These are phyloP conservation scores for Setaria viridis DNA, from an alignment of 202 grass and related monocot species.

Conservation along the genomic window DNA sequence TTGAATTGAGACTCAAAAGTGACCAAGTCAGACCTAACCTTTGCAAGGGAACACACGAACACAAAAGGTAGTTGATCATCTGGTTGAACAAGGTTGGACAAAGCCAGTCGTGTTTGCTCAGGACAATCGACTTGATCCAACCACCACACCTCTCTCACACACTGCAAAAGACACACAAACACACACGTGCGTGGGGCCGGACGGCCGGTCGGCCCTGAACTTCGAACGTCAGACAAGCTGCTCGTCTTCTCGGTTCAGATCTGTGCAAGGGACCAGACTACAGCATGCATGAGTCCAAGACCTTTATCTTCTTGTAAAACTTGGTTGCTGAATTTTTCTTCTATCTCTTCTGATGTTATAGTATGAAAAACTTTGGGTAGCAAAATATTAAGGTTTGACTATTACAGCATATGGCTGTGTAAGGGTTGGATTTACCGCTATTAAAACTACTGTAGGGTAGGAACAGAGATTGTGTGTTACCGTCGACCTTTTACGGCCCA, in stretches of 20 bases:
- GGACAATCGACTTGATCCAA: conserved; percentile 32
- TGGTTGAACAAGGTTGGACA: conserved; percentile 59
- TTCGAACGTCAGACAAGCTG: conserved; percentile 8
- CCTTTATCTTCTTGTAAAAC: no score
- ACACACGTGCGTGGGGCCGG: conserved; percentile 25
- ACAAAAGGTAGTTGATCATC: conserved; percentile 39
- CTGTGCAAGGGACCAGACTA: not conserved
- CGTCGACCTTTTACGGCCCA: not conserved
- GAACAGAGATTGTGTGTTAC: not conserved
- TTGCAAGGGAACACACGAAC: not conserved
- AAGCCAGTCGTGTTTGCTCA: conserved; percentile 54
- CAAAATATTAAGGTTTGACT: not conserved
- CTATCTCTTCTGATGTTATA: not conserved
- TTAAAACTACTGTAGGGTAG: not conserved
- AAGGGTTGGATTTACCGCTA: not conserved
- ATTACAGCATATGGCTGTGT: not conserved
- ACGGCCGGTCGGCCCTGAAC: conserved; percentile 26
- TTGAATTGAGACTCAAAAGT: not conserved
- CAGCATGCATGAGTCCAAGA: no score
- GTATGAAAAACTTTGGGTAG: not conserved
- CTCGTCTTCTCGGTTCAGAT: not conserved
- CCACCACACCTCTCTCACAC: not conserved
- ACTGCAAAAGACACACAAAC: not conserved
- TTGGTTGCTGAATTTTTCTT: not conserved
- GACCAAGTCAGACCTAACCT: conserved; percentile 48